phyloP scores from a whole-genome alignment of 23 red algal species.

The Gracilariopsis chorda region DNA sequence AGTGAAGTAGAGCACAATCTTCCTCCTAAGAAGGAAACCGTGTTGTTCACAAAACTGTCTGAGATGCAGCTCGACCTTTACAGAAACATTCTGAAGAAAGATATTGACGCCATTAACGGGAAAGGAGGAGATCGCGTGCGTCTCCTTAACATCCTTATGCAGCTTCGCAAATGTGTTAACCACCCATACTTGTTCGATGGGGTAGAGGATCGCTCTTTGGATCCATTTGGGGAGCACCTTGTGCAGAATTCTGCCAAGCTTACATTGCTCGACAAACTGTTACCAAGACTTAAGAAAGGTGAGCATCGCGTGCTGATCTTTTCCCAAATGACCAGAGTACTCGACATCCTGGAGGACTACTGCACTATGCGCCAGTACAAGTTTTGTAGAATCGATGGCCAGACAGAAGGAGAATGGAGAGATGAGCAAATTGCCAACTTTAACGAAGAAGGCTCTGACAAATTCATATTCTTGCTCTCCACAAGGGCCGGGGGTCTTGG shows the following conservation, averaged over 20 bases:
- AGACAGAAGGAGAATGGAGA: constrained; percentile 91
- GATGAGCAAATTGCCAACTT: constrained; percentile 95
- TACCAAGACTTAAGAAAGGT: constrained; percentile 80
- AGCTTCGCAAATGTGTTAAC: constrained; percentile 95
- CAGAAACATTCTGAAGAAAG: constrained; percentile 92
- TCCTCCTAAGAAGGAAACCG: constrained; percentile 97
- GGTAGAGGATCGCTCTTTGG: constrained; percentile 92
- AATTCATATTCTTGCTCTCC: constrained; percentile 96
- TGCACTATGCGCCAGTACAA: constrained; percentile 86
- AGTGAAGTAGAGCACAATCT: constrained; percentile 88
- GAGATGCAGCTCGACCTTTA: constrained; percentile 93
- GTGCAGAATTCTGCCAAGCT: constrained; percentile 87
- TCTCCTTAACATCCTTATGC: constrained; percentile 99
- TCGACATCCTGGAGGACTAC: constrained; percentile 99
- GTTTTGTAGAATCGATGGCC: constrained; percentile 98
- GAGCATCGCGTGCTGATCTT: constrained; percentile 95
- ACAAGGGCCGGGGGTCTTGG: constrained; percentile 96
- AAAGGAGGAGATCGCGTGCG: constrained; percentile 96
- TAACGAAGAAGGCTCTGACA: constrained; percentile 86
- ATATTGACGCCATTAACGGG: constrained; percentile 97
- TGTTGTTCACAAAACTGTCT: constrained; percentile 87
- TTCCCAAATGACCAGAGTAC: constrained; percentile 98
- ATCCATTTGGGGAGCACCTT: constrained; percentile 96
- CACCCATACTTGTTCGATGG: constrained; percentile 99
- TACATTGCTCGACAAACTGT: constrained; percentile 86